Evolutionary conservation across 148 eudicot species (phyloP).

Genomic region (Chenopodium suecicum): DNA sequence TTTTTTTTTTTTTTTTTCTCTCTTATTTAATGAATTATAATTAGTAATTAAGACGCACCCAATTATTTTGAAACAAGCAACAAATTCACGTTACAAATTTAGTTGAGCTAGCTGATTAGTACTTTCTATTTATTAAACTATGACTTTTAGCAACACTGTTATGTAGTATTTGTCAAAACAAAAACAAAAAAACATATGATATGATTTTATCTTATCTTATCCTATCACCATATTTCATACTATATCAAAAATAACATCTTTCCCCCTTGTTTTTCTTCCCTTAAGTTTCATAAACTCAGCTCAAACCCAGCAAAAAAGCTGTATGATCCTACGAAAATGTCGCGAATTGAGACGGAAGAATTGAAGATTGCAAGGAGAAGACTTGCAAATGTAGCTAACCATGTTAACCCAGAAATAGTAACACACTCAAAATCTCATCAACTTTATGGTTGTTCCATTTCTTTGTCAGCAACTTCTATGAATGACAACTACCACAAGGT

Average conservation of each 20-base stretch:
- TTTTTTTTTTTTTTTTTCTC: too few species aligned
- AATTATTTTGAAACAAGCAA: not conserved
- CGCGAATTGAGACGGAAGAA: conserved; percentile 31
- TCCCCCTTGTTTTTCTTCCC: not conserved
- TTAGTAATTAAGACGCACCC: not conserved
- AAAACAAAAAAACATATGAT: not conserved
- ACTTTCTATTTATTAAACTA: not conserved
- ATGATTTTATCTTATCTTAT: conserved; percentile 23
- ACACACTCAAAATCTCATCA: conserved; percentile 4
- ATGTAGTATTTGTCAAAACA: not conserved
- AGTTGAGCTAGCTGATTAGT: not conserved
- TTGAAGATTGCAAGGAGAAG: conserved; percentile 39
- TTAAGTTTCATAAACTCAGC: not conserved
- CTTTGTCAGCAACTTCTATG: conserved; percentile 28
- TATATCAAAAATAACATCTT: not conserved
- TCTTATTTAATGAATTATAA: too few species aligned
- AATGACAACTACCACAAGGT: conserved; percentile 60
- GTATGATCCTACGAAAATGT: conserved; percentile 23
- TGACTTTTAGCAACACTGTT: not conserved
- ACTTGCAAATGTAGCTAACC: conserved; percentile 48
- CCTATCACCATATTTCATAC: conserved; percentile 11
- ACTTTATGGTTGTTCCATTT: not conserved
- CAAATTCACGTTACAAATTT: not conserved
- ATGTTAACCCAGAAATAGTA: conserved; percentile 35
- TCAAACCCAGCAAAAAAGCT: not conserved